Percentiles rank a stretch among this genome's conserved stretches.
Evolutionary conservation across 305 asterid species (phyloP).

Genomic region (Rubia peregrina): DNA sequence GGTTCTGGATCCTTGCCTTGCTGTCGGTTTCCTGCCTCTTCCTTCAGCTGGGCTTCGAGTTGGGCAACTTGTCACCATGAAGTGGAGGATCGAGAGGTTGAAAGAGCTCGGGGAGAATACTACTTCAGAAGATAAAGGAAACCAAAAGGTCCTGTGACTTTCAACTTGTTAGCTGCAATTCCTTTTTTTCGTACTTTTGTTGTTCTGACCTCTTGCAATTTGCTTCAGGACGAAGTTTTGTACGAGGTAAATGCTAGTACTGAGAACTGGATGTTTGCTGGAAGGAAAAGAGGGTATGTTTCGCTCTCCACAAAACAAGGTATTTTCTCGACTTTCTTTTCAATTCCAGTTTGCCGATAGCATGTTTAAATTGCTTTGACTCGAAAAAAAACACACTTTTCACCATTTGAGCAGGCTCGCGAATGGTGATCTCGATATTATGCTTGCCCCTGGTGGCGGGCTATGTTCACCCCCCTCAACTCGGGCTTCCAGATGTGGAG

Average conservation of each 20-base stretch:
- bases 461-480: constrained; percentile 87
- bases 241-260: constrained; percentile 75
- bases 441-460: constrained; percentile 96
- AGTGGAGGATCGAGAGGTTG: constrained; percentile 92
- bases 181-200: too few relatives aligned
- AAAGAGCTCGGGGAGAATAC: constrained; percentile 43
- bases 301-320: constrained; percentile 89
- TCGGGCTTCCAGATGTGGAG: constrained; percentile 63
- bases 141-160: constrained; percentile 14
- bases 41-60: constrained; percentile 84
- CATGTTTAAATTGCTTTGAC: neutral
- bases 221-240: constrained; percentile 62
- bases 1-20: constrained; percentile 91
- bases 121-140: constrained; percentile 47
- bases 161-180: neutral
- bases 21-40: constrained; percentile 97
- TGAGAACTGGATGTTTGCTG: constrained; percentile 98
- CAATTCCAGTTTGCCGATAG: neutral
- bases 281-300: constrained; percentile 79
- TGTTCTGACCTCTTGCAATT: too few relatives aligned
- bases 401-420: constrained; percentile 51
- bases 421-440: constrained; percentile 62
- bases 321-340: constrained; percentile 18
- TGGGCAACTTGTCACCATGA: constrained; percentile 89
- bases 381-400: neutral